Conservation (phyloP, 768 basidiomycete genomes). For the Antrodiella citrinella region DNA sequence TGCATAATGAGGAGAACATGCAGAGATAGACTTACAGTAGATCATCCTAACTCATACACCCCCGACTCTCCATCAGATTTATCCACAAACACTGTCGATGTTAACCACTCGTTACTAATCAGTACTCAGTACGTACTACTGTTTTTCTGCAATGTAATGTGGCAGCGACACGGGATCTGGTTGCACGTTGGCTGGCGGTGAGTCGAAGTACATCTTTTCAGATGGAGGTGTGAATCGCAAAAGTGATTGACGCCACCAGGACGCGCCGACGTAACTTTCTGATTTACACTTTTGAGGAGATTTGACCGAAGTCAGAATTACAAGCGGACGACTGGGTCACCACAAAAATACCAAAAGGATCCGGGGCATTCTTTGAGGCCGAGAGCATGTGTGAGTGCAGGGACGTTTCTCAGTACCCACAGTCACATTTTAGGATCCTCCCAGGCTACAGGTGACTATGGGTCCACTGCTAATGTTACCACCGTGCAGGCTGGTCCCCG, state of each 20-base stretch:
- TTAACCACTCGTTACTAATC: neutral
- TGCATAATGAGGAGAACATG: neutral
- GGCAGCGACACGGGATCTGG: neutral
- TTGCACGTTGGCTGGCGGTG: conserved; percentile 7
- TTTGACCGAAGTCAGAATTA: too few species aligned
- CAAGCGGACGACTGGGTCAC: neutral
- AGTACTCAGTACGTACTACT: neutral
- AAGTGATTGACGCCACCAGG: neutral
- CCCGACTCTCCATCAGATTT: neutral
- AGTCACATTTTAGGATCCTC: neutral
- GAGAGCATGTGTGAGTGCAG: neutral
- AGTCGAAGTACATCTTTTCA: conserved; percentile 4
- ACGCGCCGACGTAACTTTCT: conserved; percentile 1
- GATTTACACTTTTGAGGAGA: neutral
- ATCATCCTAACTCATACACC: neutral
- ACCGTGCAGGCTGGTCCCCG: neutral
- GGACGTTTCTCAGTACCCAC: neutral
- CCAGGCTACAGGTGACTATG: neutral
- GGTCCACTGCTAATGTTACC: neutral
- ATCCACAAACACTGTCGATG: neutral
- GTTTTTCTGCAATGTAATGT: neutral
- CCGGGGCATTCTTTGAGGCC: neutral
- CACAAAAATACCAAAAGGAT: neutral
- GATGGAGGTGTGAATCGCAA: conserved; percentile 1
- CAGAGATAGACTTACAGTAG: neutral